phyloP scores from a whole-genome alignment of 1,284 basidiomycete species.

The Hymenochaete sp. region DNA sequence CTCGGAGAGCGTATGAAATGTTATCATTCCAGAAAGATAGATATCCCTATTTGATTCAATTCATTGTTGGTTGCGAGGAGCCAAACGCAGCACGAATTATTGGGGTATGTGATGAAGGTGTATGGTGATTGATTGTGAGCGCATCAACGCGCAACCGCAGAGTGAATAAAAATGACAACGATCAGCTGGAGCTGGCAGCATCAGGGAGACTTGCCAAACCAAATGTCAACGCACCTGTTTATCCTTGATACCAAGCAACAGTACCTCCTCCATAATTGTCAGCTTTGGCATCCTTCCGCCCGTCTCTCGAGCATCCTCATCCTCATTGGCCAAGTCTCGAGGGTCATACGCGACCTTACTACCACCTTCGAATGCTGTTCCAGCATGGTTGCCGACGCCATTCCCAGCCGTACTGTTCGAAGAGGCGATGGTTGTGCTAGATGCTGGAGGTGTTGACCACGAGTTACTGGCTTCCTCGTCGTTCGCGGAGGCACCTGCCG shows the following conservation, averaged over 20 bases:
- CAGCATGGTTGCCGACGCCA: slow-evolving; percentile 38
- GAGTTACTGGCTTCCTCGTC: slow-evolving; percentile 28
- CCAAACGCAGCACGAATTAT: slow-evolving; percentile 4
- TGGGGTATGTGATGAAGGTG: no score
- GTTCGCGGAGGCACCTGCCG: slow-evolving; percentile 29
- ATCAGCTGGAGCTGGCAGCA: neutral
- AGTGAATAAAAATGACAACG: neutral
- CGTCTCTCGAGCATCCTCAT: slow-evolving; percentile 54
- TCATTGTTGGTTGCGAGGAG: neutral
- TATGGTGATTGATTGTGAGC: no score
- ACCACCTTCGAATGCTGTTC: slow-evolving; percentile 75
- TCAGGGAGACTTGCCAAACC: neutral
- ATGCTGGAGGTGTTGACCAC: slow-evolving; percentile 22
- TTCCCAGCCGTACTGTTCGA: slow-evolving; percentile 29
- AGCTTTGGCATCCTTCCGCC: slow-evolving; percentile 76
- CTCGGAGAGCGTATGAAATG: slow-evolving; percentile 91
- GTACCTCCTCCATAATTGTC: slow-evolving; percentile 95
- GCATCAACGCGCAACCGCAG: no score
- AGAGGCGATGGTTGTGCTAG: slow-evolving; percentile 5
- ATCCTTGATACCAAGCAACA: slow-evolving; percentile 86
- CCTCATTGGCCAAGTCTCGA: slow-evolving; percentile 73
- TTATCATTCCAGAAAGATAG: slow-evolving; percentile 98
- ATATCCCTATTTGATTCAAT: no score
- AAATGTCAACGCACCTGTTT: slow-evolving; percentile 54
- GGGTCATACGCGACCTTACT: slow-evolving; percentile 91